A percentile compares a stretch with the other conserved stretches of the same genome.
These are phyloP conservation scores for Paxillus involutus DNA, from an alignment of 768 basidiomycete species.

Conservation along the genomic window DNA sequence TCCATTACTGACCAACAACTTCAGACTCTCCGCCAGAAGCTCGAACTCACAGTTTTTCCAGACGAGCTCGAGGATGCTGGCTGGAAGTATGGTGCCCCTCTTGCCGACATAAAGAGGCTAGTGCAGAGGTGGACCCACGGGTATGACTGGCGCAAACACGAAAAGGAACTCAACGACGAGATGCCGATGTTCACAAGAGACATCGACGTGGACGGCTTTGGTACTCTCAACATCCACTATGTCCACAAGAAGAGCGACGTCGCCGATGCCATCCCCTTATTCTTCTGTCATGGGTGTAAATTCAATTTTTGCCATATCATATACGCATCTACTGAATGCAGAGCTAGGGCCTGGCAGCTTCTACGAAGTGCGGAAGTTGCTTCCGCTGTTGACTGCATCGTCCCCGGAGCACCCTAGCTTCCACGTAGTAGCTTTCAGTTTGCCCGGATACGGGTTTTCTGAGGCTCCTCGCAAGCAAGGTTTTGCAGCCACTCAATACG, in stretches of 20 bases:
- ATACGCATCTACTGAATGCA: neutral
- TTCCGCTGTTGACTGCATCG: constrained; percentile 48
- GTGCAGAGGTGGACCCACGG: constrained; percentile 49
- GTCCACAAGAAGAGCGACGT: constrained; percentile 51
- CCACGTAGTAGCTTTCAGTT: constrained; percentile 57
- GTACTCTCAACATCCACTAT: constrained; percentile 54
- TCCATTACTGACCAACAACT: constrained; percentile 44
- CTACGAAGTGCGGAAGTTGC: constrained; percentile 54
- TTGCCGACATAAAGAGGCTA: constrained; percentile 48
- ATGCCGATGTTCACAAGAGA: constrained; percentile 57
- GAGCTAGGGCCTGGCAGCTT: constrained; percentile 57
- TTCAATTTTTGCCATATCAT: neutral
- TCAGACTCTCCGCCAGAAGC: too few species aligned
- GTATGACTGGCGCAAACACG: constrained; percentile 57
- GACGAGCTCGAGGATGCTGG: constrained; percentile 55
- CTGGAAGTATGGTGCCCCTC: constrained; percentile 53
- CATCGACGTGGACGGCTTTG: constrained; percentile 48
- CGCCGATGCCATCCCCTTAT: constrained; percentile 50
- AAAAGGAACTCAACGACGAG: constrained; percentile 48
- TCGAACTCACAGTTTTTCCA: constrained; percentile 49
- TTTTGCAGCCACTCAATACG: constrained; percentile 50
- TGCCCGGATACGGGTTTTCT: constrained; percentile 66
- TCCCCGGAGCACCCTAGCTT: constrained; percentile 51
- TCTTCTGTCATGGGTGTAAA: constrained; percentile 63
- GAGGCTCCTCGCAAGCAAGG: constrained; percentile 53